phyloP scores from a whole-genome alignment of 2,329 filamentous ascomycete genomes.

The Sporothrix dimorphospora region DNA sequence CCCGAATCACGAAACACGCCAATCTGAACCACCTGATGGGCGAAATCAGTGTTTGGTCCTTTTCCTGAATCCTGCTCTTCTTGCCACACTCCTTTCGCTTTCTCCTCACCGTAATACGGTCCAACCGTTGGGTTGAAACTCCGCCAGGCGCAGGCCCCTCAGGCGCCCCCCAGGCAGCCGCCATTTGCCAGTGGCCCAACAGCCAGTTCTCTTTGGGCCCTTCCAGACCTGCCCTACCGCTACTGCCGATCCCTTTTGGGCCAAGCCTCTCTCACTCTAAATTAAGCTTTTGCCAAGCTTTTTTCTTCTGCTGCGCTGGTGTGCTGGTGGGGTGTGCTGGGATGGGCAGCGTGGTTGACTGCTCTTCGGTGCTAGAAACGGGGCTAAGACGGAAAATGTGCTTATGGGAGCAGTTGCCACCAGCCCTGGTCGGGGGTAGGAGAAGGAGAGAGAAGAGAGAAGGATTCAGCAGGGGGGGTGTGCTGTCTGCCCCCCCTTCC shows the following conservation, averaged over 20 bases:
- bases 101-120: constrained; percentile 8
- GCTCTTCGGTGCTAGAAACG: constrained; percentile 7
- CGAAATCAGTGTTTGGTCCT: not conserved
- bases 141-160: not conserved
- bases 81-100: not conserved
- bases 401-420: constrained; percentile 17
- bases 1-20: constrained; percentile 1
- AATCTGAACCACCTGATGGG: not conserved
- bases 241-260: constrained; percentile 16
- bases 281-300: constrained; percentile 22
- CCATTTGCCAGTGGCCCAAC: not conserved
- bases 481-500: not conserved
- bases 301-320: not conserved
- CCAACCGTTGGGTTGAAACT: constrained; percentile 14
- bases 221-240: constrained; percentile 14
- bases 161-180: not conserved
- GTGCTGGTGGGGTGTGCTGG: constrained; percentile 1
- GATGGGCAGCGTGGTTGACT: too few relatives aligned
- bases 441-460: not conserved
- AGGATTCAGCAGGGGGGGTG: not conserved
- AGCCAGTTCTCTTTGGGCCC: not conserved
- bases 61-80: not conserved
- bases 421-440: not conserved
- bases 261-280: constrained; percentile 1
- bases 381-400: constrained; percentile 16